Conservation (phyloP, 2,329 filamentous ascomycete genomes). For the Tolypocladium tropicale region DNA sequence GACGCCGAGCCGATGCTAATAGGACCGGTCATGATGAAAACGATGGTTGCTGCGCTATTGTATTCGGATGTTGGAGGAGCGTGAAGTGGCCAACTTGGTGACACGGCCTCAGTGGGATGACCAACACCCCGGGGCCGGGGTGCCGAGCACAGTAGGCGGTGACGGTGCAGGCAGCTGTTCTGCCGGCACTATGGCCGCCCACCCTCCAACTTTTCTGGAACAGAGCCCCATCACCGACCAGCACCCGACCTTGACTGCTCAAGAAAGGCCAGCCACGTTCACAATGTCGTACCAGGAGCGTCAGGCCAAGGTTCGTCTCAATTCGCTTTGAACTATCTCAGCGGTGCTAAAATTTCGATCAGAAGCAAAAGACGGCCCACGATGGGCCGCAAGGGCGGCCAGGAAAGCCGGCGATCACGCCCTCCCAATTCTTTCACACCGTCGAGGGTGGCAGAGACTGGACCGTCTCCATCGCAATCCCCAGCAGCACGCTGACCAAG, state of each 20-base stretch:
- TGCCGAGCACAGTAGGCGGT: conserved; percentile 10
- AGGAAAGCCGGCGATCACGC: conserved; percentile 36
- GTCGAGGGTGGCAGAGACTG: conserved; percentile 50
- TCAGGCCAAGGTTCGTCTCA: conserved; percentile 16
- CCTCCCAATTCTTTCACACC: conserved; percentile 60
- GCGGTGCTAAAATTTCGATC: not conserved
- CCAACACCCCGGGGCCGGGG: conserved; percentile 8
- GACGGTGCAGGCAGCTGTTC: conserved; percentile 6
- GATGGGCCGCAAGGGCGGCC: conserved; percentile 16
- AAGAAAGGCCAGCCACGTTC: not conserved
- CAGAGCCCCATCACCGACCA: not conserved
- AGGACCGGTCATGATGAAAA: conserved; percentile 31
- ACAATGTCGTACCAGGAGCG: conserved; percentile 23
- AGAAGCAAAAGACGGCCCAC: conserved; percentile 42
- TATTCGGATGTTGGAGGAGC: not conserved
- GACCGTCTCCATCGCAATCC: conserved; percentile 69
- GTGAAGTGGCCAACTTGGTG: not conserved
- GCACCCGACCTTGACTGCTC: not conserved
- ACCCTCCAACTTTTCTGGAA: conserved; percentile 5
- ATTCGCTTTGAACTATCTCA: not conserved
- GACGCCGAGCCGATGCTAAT: conserved; percentile 52
- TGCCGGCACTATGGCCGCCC: conserved; percentile 13
- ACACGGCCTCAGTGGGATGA: conserved; percentile 5
- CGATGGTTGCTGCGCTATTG: not conserved
- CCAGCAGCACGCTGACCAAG: conserved; percentile 69